Percentiles rank a stretch among this genome's conserved stretches.
These are phyloP conservation scores for Priceomyces medius DNA, from an alignment of 805 yeast species.

Conservation along the genomic window DNA sequence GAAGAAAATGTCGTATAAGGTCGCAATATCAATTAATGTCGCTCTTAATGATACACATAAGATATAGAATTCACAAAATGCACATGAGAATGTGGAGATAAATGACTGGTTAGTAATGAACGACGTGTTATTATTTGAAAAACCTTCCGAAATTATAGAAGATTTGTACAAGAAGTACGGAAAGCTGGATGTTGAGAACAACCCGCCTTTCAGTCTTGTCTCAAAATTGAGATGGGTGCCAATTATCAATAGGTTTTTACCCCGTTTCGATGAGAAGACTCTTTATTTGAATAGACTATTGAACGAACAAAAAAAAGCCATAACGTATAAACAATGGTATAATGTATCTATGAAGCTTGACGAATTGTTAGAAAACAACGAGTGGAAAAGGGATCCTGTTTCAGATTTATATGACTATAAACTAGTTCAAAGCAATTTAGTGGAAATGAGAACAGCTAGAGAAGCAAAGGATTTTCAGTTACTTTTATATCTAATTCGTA, in stretches of 20 bases:
- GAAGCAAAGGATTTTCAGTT: slow-evolving; percentile 53
- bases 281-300: slow-evolving; percentile 21
- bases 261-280: slow-evolving; percentile 22
- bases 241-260: slow-evolving; percentile 18
- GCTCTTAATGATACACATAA: not conserved
- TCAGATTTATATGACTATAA: slow-evolving; percentile 74
- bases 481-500: slow-evolving; percentile 72
- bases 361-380: slow-evolving; percentile 55
- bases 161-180: slow-evolving; percentile 5
- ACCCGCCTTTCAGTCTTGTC: not conserved
- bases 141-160: slow-evolving; percentile 9
- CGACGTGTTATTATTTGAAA: not conserved
- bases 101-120: not conserved
- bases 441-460: slow-evolving; percentile 62
- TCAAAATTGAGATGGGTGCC: slow-evolving; percentile 16
- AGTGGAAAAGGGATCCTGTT: slow-evolving; percentile 68
- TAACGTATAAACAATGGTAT: slow-evolving; percentile 63
- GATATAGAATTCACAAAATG: not conserved
- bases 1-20: not conserved
- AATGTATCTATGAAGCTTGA: slow-evolving; percentile 65
- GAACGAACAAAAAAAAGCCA: slow-evolving; percentile 33
- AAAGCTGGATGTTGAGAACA: slow-evolving; percentile 4
- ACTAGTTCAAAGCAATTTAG: slow-evolving; percentile 51
- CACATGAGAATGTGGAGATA: not conserved
- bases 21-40: not conserved